Evolutionary conservation across 306 rosid genomes (phyloP).

Genomic region (Sicyos edulis): DNA sequence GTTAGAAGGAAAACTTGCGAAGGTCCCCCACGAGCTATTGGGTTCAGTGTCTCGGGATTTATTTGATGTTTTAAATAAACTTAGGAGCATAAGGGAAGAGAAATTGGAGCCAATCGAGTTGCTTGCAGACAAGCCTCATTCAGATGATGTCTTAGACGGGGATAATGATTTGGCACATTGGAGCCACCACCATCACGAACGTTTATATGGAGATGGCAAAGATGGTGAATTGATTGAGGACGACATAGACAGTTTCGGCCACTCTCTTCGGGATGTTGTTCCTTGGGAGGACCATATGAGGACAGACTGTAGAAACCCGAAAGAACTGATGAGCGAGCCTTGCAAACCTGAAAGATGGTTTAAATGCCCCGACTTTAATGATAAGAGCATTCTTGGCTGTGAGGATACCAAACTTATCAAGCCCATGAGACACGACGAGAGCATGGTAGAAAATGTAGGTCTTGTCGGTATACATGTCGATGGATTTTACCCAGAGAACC

Average conservation of each 20-base stretch:
- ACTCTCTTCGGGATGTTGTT: slow-evolving; percentile 71
- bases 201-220: slow-evolving; percentile 72
- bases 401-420: slow-evolving; percentile 87
- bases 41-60: slow-evolving; percentile 69
- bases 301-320: slow-evolving; percentile 62
- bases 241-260: slow-evolving; percentile 88
- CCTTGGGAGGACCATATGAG: slow-evolving; percentile 98
- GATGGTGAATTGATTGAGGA: slow-evolving; percentile 90
- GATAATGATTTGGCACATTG: slow-evolving; percentile 95
- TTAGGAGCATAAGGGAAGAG: slow-evolving; percentile 62
- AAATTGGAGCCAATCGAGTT: slow-evolving; percentile 54
- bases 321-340: slow-evolving; percentile 59
- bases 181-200: slow-evolving; percentile 74
- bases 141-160: slow-evolving; percentile 75
- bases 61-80: slow-evolving; percentile 63
- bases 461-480: slow-evolving; percentile 94
- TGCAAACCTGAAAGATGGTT: slow-evolving; percentile 97
- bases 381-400: slow-evolving; percentile 86
- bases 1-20: slow-evolving; percentile 64
- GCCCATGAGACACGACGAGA: slow-evolving; percentile 76
- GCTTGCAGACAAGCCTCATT: slow-evolving; percentile 55
- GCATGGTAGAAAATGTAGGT: slow-evolving; percentile 77
- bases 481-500: slow-evolving; percentile 82
- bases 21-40: slow-evolving; percentile 59
- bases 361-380: slow-evolving; percentile 78